Base-by-base conservation (phyloP, 768 basidiomycete genomes). In the Rubroboletus satanas region DNA sequence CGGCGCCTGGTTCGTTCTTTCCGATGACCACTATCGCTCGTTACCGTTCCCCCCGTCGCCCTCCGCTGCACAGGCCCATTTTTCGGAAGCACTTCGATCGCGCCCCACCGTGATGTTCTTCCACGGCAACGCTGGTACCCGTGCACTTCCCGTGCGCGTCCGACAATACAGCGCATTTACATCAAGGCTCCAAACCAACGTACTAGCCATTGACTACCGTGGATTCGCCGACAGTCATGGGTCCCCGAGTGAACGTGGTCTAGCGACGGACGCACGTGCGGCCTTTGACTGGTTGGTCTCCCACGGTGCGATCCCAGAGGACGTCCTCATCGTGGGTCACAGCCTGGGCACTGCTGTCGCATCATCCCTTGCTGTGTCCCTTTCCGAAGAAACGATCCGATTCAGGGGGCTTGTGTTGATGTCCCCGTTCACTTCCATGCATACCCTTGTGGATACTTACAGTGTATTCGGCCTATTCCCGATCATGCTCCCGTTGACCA, bases 161-260 rank as follows among this genome's bases (percentile, higher is more conserved):
- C 78, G 77, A 17, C 78, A 84, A 37, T 92, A 92, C 65, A 72
- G 77, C 17, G 77, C 80, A 0, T 85, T 87, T 63, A 78, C 88
- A 0, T 79, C 84, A 3, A 80, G 86, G 1, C 73, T 91, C 7
- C 74, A 75, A 17, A 81, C 81, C 18, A 95, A 95, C 67, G 85
- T 97, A 14, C 74, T 98, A 26, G 84, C 83, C 1, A 83, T 92
- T 35, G 96, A 98, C 71, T 98, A 98, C 68, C 83, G 95, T 46
- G 95, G 95, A 2, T 98, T 88, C 63, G 96, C 76, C 2, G 94
- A 98, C 65, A 95, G 92, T 51, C 79, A 81, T 1, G 92, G 93
- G 1, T 69, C 71, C 0, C 96, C 96, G 0, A 85, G 81, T 26
- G 88, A 95, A 68, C 69, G 67, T 11, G 96, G 95, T 0, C 74